Evolutionary conservation across 345 rosid species (phyloP).

Genomic region (Fremontodendron californicum): DNA sequence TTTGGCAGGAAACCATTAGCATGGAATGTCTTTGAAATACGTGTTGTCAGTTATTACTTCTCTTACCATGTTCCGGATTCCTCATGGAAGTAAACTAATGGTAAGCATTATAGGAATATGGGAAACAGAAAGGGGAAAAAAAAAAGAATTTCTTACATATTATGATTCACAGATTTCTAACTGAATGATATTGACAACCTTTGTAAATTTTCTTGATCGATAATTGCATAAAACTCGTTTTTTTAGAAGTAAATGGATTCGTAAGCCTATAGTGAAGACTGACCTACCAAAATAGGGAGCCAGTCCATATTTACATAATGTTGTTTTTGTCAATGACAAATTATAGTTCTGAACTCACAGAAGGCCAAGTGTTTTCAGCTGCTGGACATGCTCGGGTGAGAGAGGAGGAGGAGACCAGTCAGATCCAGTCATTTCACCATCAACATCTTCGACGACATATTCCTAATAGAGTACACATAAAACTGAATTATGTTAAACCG

Average conservation of each 20-base stretch:
- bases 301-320: slow-evolving; percentile 25
- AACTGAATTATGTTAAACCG: neutral
- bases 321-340: slow-evolving; percentile 17
- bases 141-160: slow-evolving; percentile 11
- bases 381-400: slow-evolving; percentile 85
- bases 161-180: neutral
- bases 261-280: slow-evolving; percentile 16
- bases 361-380: slow-evolving; percentile 87
- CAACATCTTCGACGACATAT: slow-evolving; percentile 98
- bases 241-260: neutral
- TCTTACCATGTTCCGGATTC: slow-evolving; percentile 18
- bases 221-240: neutral
- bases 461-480: slow-evolving; percentile 44
- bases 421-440: slow-evolving; percentile 75
- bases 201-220: slow-evolving; percentile 4
- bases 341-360: slow-evolving; percentile 36
- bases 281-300: slow-evolving; percentile 27
- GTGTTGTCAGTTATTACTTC: too few species aligned
- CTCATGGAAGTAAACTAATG: neutral
- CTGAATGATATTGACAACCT: neutral
- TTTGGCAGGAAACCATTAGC: neutral
- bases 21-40: neutral
- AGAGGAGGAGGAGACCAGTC: slow-evolving; percentile 92
- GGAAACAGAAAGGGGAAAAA: neutral
- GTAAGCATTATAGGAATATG: slow-evolving; percentile 1